Evolutionary conservation across 2,329 filamentous ascomycete genomes (phyloP).

Genomic region (Ophiostoma tasmaniense): DNA sequence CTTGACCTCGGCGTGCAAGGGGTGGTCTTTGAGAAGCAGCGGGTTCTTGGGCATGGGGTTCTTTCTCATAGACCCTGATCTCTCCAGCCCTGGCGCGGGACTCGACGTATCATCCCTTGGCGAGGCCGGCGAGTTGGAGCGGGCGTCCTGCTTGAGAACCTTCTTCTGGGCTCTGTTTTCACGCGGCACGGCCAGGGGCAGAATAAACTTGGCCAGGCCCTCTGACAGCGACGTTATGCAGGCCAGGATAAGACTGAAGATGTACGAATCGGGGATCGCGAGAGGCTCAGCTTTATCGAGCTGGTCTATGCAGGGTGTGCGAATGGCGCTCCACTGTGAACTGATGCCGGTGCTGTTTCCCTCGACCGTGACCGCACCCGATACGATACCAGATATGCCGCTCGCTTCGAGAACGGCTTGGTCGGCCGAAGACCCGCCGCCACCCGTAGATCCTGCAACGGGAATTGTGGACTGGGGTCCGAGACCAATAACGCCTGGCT

Average conservation of each 20-base stretch:
- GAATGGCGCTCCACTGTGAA: constrained; percentile 79
- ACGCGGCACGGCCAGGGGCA: constrained; percentile 79
- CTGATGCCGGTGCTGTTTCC: constrained; percentile 72
- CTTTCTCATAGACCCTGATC: constrained; percentile 61
- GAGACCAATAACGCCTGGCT: constrained; percentile 78
- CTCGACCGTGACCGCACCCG: constrained; percentile 57
- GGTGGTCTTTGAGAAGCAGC: constrained; percentile 63
- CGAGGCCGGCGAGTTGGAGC: constrained; percentile 36
- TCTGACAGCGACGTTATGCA: constrained; percentile 89
- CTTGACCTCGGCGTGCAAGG: constrained; percentile 61
- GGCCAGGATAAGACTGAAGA: constrained; percentile 80
- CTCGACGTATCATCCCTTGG: constrained; percentile 17
- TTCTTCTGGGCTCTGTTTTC: constrained; percentile 51
- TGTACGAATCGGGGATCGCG: constrained; percentile 78
- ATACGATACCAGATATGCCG: constrained; percentile 80
- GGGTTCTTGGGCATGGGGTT: constrained; percentile 80
- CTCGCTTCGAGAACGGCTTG: constrained; percentile 85
- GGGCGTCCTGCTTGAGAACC: constrained; percentile 36
- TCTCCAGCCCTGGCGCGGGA: constrained; percentile 36
- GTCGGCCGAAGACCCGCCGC: constrained; percentile 55
- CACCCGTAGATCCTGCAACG: constrained; percentile 47
- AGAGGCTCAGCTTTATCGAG: constrained; percentile 87
- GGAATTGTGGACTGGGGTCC: constrained; percentile 83
- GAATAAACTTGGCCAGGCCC: constrained; percentile 82
- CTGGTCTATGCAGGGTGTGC: constrained; percentile 84